These are phyloP conservation scores for Diospyros lotus DNA, from an alignment of 148 eudicot species.

Conservation along the genomic window DNA sequence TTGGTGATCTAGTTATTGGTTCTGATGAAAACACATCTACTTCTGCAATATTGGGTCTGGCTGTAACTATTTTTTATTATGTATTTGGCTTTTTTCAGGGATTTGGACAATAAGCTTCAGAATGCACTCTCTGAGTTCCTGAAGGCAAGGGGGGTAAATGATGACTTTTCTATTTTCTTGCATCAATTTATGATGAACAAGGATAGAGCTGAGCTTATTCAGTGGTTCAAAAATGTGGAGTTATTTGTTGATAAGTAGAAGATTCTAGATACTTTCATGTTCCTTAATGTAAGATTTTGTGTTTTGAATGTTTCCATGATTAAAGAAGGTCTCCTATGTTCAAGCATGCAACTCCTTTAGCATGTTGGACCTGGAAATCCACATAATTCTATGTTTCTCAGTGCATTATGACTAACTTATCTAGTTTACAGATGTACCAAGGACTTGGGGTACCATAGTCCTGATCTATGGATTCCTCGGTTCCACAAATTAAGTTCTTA, in stretches of 20 bases:
- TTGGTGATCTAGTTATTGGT: background rate
- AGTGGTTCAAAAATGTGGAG: conserved; percentile 48
- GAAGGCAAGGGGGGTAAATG: conserved; percentile 61
- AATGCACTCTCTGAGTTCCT: conserved; percentile 51
- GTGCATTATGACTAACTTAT: background rate
- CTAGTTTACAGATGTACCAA: background rate
- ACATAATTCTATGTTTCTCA: background rate
- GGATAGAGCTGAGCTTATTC: conserved; percentile 55
- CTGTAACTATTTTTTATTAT: background rate
- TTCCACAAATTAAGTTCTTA: background rate
- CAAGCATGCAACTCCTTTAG: background rate
- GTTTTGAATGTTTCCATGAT: conserved; percentile 7
- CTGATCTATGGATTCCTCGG: background rate
- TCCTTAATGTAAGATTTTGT: background rate
- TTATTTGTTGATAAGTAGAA: conserved; percentile 30
- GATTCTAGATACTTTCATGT: background rate
- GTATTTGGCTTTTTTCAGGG: conserved; percentile 35
- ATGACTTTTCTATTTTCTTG: conserved; percentile 58
- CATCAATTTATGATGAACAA: conserved; percentile 66
- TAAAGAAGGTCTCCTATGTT: background rate
- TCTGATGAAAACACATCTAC: too few relatives aligned
- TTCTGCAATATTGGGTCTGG: background rate
- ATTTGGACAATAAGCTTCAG: conserved; percentile 46
- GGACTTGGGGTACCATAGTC: background rate
- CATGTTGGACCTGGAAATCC: background rate